Evolutionary conservation across 129 eudicot species (phyloP).

Genomic region (Dittrichia graveolens): DNA sequence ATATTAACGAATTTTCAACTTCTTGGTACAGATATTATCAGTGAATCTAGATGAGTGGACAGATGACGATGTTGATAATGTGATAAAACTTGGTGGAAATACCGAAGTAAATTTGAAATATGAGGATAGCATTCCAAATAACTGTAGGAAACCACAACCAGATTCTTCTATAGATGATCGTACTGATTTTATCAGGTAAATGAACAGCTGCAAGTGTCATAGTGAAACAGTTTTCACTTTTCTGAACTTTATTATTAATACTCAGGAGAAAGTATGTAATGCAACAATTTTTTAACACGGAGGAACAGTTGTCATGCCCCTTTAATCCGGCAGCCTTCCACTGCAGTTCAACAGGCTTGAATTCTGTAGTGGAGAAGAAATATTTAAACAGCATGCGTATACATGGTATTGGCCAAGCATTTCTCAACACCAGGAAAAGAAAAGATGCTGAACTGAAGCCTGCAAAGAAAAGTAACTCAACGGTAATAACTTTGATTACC

Average conservation of each 20-base stretch:
- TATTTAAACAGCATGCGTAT: conserved; percentile 43
- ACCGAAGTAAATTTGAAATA: conserved; percentile 60
- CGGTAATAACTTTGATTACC: conserved; percentile 50
- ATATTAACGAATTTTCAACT: conserved; percentile 4
- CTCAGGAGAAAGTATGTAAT: conserved; percentile 81
- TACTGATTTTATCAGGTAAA: conserved; percentile 75
- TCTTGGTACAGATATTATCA: conserved; percentile 63
- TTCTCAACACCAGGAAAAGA: conserved; percentile 72
- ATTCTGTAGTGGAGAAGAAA: conserved; percentile 49
- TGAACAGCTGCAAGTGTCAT: conserved; percentile 10
- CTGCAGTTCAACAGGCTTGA: conserved; percentile 41
- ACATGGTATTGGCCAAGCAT: conserved; percentile 60
- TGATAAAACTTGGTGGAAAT: conserved; percentile 80
- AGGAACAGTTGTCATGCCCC: conserved; percentile 54
- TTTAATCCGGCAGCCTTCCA: conserved; percentile 52
- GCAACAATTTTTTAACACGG: conserved; percentile 59
- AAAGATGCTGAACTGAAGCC: conserved; percentile 55
- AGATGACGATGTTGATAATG: conserved; percentile 75
- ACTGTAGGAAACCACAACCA: conserved; percentile 64
- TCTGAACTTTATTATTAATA: conserved; percentile 16
- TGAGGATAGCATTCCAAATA: conserved; percentile 70
- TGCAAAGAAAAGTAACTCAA: conserved; percentile 52
- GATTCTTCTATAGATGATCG: conserved; percentile 81
- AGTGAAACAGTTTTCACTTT: neutral
- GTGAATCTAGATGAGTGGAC: conserved; percentile 93